A percentile compares a stretch with the other conserved stretches of the same genome.
phyloP scores from a whole-genome alignment of 2,329 filamentous ascomycete species.

The Botryosphaeria agaves region DNA sequence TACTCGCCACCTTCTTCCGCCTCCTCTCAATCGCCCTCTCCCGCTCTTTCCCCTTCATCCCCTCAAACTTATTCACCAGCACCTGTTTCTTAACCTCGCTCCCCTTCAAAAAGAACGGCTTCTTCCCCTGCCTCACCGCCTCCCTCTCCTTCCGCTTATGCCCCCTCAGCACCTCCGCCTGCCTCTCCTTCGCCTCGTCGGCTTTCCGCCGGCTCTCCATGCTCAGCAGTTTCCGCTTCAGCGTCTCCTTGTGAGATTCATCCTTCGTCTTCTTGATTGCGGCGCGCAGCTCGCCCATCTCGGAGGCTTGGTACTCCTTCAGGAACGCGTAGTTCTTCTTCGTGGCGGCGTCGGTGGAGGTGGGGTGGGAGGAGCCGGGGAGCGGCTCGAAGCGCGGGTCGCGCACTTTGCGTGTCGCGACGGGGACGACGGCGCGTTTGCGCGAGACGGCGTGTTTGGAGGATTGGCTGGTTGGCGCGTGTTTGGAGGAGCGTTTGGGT shows the following conservation, averaged over 20 bases:
- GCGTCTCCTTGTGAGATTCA: slow-evolving; percentile 42
- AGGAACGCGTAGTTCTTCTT: slow-evolving; percentile 74
- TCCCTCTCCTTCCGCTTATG: slow-evolving; percentile 76
- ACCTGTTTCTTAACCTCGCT: slow-evolving; percentile 75
- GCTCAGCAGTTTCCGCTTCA: slow-evolving; percentile 57
- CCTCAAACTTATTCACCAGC: slow-evolving; percentile 60
- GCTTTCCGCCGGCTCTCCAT: slow-evolving; percentile 67
- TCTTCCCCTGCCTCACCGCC: slow-evolving; percentile 72
- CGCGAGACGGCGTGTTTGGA: slow-evolving; percentile 74
- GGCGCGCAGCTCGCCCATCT: slow-evolving; percentile 57
- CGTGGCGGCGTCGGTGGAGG: slow-evolving; percentile 38
- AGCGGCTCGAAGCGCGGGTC: slow-evolving; percentile 80
- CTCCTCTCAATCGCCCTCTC: slow-evolving; percentile 72
- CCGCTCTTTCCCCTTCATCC: slow-evolving; percentile 71
- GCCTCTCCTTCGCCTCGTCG: slow-evolving; percentile 49
- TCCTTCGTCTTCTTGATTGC: slow-evolving; percentile 53
- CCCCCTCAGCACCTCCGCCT: slow-evolving; percentile 50
- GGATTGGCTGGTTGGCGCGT: slow-evolving; percentile 70
- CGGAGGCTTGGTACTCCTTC: slow-evolving; percentile 67
- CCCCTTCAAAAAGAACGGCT: slow-evolving; percentile 85
- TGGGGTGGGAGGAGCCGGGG: slow-evolving; percentile 30
- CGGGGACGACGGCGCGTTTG: slow-evolving; percentile 51
- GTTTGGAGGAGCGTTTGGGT: slow-evolving; percentile 50
- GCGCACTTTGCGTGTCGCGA: slow-evolving; percentile 27
- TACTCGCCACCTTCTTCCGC: slow-evolving; percentile 73